Conservation (phyloP, 225 moss, liverwort and hornwort species). For the Physcomitrellopsis africana region DNA sequence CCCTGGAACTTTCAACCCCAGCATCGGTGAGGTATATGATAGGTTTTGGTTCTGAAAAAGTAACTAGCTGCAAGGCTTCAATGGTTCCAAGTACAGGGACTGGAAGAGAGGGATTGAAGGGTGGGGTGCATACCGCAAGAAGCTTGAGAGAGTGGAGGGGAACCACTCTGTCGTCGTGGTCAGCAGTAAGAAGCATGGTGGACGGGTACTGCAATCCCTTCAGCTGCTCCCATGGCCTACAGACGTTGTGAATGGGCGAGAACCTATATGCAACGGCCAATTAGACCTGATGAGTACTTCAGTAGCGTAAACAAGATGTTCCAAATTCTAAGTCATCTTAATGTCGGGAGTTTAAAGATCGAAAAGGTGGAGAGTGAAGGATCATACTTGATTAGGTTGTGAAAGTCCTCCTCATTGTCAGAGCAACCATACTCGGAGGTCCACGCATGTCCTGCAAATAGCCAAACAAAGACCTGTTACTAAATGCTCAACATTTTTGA, state of each 20-base stretch:
- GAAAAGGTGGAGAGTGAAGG: slow-evolving; percentile 17
- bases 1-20: not conserved
- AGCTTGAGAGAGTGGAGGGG: slow-evolving; percentile 67
- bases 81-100: not conserved
- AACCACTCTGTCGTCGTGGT: slow-evolving; percentile 64
- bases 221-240: slow-evolving; percentile 57
- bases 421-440: slow-evolving; percentile 58
- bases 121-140: slow-evolving; percentile 45
- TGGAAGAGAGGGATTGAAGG: not conserved
- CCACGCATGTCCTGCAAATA: slow-evolving; percentile 61
- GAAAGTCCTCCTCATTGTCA: slow-evolving; percentile 57
- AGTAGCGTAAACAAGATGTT: not conserved
- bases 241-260: slow-evolving; percentile 60
- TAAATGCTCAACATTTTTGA: slow-evolving; percentile 11
- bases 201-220: slow-evolving; percentile 60
- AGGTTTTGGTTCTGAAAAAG: not conserved
- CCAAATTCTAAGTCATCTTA: not conserved
- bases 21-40: not conserved
- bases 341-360: no score
- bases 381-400: slow-evolving; percentile 48
- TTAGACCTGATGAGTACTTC: not conserved
- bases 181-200: slow-evolving; percentile 62
- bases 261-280: slow-evolving; percentile 31
- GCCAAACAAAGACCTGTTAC: slow-evolving; percentile 3
- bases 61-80: not conserved